Evolutionary conservation across 306 rosid genomes (phyloP).

Genomic region (Vigna unguiculata): DNA sequence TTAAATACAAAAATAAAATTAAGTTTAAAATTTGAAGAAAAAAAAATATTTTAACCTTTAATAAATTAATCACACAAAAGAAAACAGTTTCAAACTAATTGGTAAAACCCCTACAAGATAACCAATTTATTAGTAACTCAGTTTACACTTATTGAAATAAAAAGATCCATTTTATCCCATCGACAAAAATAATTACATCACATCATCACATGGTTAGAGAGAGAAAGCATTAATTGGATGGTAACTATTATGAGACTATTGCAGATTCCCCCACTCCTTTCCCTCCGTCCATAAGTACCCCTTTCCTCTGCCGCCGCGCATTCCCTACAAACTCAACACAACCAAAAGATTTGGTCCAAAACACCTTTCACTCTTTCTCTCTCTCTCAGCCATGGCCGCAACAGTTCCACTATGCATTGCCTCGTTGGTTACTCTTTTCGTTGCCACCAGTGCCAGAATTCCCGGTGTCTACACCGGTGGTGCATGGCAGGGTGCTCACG

Average conservation of each 20-base stretch:
- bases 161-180: neutral
- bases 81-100: too few species aligned
- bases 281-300: conserved; percentile 67
- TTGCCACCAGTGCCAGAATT: conserved; percentile 57
- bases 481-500: conserved; percentile 79
- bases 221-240: conserved; percentile 31
- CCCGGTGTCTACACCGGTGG: conserved; percentile 77
- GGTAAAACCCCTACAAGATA: too few species aligned
- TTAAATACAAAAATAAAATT: too few species aligned
- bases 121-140: neutral
- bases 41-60: too few species aligned
- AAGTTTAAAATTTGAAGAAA: too few species aligned
- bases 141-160: too few species aligned
- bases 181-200: neutral
- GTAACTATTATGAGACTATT: neutral
- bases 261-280: conserved; percentile 40
- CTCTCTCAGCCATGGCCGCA: conserved; percentile 50
- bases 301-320: conserved; percentile 44
- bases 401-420: conserved; percentile 51
- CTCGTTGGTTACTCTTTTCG: conserved; percentile 52
- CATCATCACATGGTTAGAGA: neutral
- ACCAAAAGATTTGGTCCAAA: too few species aligned
- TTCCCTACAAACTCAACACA: conserved; percentile 26
- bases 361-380: neutral
- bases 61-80: too few species aligned